Evolutionary conservation across 1,284 basidiomycete species (phyloP), one percentile per base, ranked within the genome.

Genomic region (Psilocybe mexicana): DNA sequence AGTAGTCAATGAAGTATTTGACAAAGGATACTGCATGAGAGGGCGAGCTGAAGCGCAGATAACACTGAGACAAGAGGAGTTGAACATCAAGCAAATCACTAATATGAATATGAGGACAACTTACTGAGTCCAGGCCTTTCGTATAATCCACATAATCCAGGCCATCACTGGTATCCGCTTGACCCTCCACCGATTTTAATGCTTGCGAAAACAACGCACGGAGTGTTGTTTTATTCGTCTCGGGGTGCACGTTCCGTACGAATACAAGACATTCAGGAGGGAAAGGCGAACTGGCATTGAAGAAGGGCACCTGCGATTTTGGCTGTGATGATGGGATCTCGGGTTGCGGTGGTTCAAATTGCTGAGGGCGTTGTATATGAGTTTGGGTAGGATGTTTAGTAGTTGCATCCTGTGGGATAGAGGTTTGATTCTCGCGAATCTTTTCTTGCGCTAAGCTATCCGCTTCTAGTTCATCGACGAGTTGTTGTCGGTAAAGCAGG

Each of bases 161-260:
- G 0, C 75, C 79, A 3, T 71, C 56, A 12, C 30, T 45, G n/a
- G 30, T 5, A 30, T 5, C 33, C 2, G 43, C 23, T 11, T 45
- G 26, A 36, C 58, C 54, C 25, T 53, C 48, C 12, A 28, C 23
- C 6, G 46, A 54, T 23, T 45, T 57, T 33, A 52, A 59, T 8
- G 53, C 53, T 43, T 83, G 78, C 0, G 79, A 66, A 61, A 91
- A 86, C 2, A 90, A 69, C 2, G 75, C 70, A 44, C 83, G 84
- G n/a, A 93, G 74, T 0, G 87, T 86, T 0, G 89, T 91, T 69
- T 90, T 91, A 69, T 91, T 92, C 23, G 88, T 89, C 57, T 84
- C 83, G 1, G 82, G 75, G 60, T 92, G 86, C 6, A 93, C 65
- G 65, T 90, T 80, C 45, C 84, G 84, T 6, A 85, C 80, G 66